Evolutionary conservation across 768 basidiomycete species (phyloP), one percentile per base, ranked within the genome.

Genomic region (Mycena olivaceomarginata): DNA sequence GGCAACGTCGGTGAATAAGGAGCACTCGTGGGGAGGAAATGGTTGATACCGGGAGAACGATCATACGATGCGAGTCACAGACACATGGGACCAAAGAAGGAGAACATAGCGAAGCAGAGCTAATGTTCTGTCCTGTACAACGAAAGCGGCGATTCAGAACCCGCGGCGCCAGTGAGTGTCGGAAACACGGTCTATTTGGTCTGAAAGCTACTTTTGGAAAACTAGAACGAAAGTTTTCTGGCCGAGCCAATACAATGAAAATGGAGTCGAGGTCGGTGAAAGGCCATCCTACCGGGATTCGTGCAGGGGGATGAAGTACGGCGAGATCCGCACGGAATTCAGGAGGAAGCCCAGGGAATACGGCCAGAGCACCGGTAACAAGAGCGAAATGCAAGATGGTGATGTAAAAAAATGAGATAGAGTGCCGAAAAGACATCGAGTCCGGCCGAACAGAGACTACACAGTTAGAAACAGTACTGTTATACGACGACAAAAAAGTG

Each of bases 361-460:
- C 63, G 63, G 63, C 41, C 63, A 64, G 63, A 41, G 63, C 63
- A 41, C 63, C 63, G 63, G 37, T 40, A 40, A 63, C 62, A 37
- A 63, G 62, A 40, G 63, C n/a, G 13, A 64, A 64, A 41, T 31
- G 63, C 63, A 64, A 64, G 63, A 43, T 40, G 40, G 62, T 63
- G 62, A 63, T 63, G 62, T 13, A n/a, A 51, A 64, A 64, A 64
- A 64, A 64, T 64, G 63, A 45, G 63, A 64, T 64, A 64, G 63
- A 64, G 63, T 64, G 41, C 43, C 63, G 63, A 64, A 40, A 41
- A 18, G 43, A 64, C 63, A 64, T 64, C 12, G 63, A 64, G 63
- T 64, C 63, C 63, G 63, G 63, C 63, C 43, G 63, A 64, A 64
- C 63, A 40, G 63, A 64, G 63, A 64, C 63, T 40, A 64, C 63